phyloP scores from a whole-genome alignment of 805 yeast genomes.

The Yarrowia sp. region DNA sequence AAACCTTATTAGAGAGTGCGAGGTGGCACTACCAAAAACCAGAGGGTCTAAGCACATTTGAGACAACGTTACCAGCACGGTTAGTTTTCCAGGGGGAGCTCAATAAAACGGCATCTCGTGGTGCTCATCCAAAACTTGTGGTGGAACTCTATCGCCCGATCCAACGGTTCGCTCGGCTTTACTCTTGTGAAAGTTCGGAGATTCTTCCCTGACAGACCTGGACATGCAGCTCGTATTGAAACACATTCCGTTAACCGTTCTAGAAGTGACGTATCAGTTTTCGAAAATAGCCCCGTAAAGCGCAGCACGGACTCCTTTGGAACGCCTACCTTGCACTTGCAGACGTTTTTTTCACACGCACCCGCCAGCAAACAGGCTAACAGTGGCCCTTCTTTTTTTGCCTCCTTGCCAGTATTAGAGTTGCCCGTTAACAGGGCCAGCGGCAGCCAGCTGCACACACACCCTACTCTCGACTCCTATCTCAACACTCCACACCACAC shows the following conservation, averaged over 20 bases:
- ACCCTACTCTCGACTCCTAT: neutral
- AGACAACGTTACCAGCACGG: neutral
- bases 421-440: slow-evolving; percentile 11
- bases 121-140: neutral
- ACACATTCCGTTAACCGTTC: slow-evolving; percentile 7
- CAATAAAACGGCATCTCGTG: no score
- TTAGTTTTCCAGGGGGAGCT: no score
- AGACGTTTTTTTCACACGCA: no score
- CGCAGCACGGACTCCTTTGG: neutral
- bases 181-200: slow-evolving; percentile 1
- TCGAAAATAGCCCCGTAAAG: neutral
- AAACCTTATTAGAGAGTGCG: neutral
- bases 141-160: neutral
- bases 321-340: no score
- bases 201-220: neutral
- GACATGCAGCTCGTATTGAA: slow-evolving; percentile 5
- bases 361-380: neutral
- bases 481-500: neutral
- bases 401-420: slow-evolving; percentile 12
- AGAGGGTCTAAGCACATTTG: neutral
- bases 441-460: slow-evolving; percentile 11
- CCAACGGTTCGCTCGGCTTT: slow-evolving; percentile 2
- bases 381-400: neutral
- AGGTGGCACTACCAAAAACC: neutral
- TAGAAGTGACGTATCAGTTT: neutral